phyloP scores from a whole-genome alignment of 139 green algal genomes.

The Zygnema circumcarinatum region DNA sequence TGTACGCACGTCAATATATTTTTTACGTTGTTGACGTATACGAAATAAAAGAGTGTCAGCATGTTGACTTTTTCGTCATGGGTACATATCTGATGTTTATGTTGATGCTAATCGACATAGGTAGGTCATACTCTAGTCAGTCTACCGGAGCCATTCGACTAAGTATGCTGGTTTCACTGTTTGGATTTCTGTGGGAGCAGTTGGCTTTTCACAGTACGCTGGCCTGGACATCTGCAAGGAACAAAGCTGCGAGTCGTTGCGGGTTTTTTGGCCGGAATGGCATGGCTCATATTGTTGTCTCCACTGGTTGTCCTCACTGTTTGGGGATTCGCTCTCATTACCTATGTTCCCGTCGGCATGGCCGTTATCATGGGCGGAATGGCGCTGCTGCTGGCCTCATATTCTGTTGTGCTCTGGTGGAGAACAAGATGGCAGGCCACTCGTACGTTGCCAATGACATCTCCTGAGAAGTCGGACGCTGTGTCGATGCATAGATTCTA shows the following conservation, averaged over 20 bases:
- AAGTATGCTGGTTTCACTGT: too few relatives aligned
- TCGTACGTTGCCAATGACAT: background rate
- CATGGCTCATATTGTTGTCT: background rate
- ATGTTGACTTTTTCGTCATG: too few relatives aligned
- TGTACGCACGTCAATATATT: too few relatives aligned
- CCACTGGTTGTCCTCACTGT: background rate
- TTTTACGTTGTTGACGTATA: too few relatives aligned
- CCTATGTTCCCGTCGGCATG: background rate
- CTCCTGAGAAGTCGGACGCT: too few relatives aligned
- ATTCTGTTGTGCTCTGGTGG: background rate
- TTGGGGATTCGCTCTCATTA: background rate
- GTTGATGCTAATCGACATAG: too few relatives aligned
- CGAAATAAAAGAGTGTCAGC: too few relatives aligned
- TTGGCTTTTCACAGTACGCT: background rate
- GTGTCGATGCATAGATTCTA: too few relatives aligned
- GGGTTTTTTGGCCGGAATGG: background rate
- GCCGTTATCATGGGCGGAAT: background rate
- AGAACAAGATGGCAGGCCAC: background rate
- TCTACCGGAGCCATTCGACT: too few relatives aligned
- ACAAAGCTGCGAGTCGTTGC: background rate
- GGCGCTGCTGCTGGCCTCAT: background rate
- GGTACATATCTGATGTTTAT: too few relatives aligned
- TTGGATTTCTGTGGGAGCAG: too few relatives aligned
- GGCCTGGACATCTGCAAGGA: background rate
- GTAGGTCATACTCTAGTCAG: too few relatives aligned